These are phyloP conservation scores for Keithomyces neogunnii DNA, from an alignment of 2,329 filamentous ascomycete species.

Conservation along the genomic window DNA sequence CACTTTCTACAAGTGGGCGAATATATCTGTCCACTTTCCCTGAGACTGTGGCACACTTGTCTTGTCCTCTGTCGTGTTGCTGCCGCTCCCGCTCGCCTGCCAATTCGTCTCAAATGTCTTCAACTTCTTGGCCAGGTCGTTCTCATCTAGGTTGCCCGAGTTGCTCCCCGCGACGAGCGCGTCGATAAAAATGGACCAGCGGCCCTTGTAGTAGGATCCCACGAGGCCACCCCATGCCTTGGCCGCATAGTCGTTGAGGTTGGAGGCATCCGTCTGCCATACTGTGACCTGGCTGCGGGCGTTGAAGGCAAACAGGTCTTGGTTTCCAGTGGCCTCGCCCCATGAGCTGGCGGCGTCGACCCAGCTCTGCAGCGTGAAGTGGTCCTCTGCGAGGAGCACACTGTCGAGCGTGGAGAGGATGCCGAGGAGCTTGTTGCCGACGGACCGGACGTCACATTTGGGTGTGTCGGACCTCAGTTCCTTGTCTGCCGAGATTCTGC, in stretches of 20 bases:
- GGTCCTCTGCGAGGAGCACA: constrained; percentile 30
- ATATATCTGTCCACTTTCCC: constrained; percentile 1
- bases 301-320: constrained; percentile 33
- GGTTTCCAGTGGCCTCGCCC: constrained; percentile 18
- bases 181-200: constrained; percentile 37
- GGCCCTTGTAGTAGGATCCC: constrained; percentile 33
- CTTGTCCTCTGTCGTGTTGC: neutral
- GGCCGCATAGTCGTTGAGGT: constrained; percentile 40
- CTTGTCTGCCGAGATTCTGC: constrained; percentile 10
- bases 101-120: constrained; percentile 2
- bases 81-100: neutral
- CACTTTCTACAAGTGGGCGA: neutral
- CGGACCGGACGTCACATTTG: constrained; percentile 1
- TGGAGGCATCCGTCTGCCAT: constrained; percentile 27
- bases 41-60: neutral
- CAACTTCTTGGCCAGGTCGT: constrained; percentile 1
- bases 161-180: constrained; percentile 20
- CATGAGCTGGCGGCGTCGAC: constrained; percentile 25
- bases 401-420: constrained; percentile 30
- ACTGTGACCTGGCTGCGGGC: constrained; percentile 42
- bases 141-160: neutral
- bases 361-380: constrained; percentile 35
- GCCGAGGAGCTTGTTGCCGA: constrained; percentile 20
- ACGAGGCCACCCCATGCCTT: constrained; percentile 41
- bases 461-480: constrained; percentile 13